phyloP scores from a whole-genome alignment of 345 rosid species.

The Rhodomyrtus tomentosa region DNA sequence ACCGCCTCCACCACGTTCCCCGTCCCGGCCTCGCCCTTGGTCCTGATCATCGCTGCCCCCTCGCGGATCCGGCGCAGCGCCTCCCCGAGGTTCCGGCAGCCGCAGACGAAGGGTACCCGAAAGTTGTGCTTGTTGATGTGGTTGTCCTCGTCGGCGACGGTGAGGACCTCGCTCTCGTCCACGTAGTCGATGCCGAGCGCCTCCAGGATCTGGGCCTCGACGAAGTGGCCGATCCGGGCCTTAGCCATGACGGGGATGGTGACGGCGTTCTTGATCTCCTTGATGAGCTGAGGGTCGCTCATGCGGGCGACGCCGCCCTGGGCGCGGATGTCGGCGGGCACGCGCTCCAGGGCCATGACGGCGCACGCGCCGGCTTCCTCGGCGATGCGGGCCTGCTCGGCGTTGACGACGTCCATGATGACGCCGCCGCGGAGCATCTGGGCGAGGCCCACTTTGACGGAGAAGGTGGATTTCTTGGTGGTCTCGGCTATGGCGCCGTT shows the following conservation, averaged over 20 bases:
- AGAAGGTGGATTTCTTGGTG: constrained; percentile 16
- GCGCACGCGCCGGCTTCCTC: constrained; percentile 37
- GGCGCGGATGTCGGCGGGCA: constrained; percentile 27
- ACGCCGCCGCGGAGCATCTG: constrained; percentile 37
- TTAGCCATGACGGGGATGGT: constrained; percentile 37
- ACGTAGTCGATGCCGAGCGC: constrained; percentile 27
- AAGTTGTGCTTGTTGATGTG: constrained; percentile 34
- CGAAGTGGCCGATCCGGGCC: constrained; percentile 34
- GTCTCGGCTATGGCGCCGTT: constrained; percentile 30
- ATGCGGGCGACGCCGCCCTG: constrained; percentile 35
- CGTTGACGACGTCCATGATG: constrained; percentile 30
- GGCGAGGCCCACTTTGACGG: constrained; percentile 32
- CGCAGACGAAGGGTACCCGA: constrained; percentile 31
- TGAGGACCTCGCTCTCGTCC: constrained; percentile 30
- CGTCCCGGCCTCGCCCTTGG: constrained; percentile 33
- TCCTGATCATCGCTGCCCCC: constrained; percentile 32
- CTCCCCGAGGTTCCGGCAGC: constrained; percentile 29
- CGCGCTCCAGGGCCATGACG: constrained; percentile 35
- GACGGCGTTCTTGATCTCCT: constrained; percentile 24
- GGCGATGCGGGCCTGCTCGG: constrained; percentile 30
- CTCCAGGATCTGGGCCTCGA: constrained; percentile 31
- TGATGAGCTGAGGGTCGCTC: constrained; percentile 28
- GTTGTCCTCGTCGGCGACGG: constrained; percentile 19
- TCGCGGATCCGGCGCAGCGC: constrained; percentile 26
- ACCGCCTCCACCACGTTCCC: constrained; percentile 29